Conservation (phyloP, 1,139 yeast species). For the Saccharomyces hybrid region DNA sequence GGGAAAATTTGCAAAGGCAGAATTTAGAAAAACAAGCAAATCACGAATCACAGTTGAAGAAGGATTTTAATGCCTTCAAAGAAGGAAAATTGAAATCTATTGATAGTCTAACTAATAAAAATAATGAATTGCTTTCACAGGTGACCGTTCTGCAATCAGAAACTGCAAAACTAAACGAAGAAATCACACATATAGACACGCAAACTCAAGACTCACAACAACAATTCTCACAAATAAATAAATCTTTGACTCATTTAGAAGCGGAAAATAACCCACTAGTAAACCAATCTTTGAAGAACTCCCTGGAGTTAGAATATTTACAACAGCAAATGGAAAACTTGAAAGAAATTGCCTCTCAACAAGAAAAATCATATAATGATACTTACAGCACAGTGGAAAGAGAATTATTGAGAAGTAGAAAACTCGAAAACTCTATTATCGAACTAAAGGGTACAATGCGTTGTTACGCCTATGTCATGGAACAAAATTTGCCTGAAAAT, state of each 20-base stretch:
- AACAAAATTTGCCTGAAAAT: constrained; percentile 3
- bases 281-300: neutral
- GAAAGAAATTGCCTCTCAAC: constrained; percentile 13
- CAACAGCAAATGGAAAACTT: constrained; percentile 9
- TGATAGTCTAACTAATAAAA: constrained; percentile 9
- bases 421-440: constrained; percentile 47
- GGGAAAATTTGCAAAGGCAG: constrained; percentile 2
- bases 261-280: constrained; percentile 7
- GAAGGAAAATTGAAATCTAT: constrained; percentile 6
- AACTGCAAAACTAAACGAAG: constrained; percentile 5
- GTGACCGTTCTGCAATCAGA: constrained; percentile 3
- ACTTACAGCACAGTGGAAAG: constrained; percentile 27
- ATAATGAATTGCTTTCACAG: constrained; percentile 8
- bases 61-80: constrained; percentile 7
- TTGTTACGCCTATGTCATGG: constrained; percentile 21
- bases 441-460: constrained; percentile 37
- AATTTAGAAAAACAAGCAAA: constrained; percentile 6
- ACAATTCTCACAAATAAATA: constrained; percentile 8
- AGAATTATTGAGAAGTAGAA: constrained; percentile 33
- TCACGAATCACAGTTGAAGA: constrained; percentile 4
- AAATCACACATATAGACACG: constrained; percentile 8
- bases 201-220: constrained; percentile 8
- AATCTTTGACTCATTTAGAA: constrained; percentile 9
- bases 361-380: constrained; percentile 20
- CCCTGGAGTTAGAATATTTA: constrained; percentile 4